phyloP scores from a whole-genome alignment of 805 yeast genomes.

The Lipomyces yamanashiensis region DNA sequence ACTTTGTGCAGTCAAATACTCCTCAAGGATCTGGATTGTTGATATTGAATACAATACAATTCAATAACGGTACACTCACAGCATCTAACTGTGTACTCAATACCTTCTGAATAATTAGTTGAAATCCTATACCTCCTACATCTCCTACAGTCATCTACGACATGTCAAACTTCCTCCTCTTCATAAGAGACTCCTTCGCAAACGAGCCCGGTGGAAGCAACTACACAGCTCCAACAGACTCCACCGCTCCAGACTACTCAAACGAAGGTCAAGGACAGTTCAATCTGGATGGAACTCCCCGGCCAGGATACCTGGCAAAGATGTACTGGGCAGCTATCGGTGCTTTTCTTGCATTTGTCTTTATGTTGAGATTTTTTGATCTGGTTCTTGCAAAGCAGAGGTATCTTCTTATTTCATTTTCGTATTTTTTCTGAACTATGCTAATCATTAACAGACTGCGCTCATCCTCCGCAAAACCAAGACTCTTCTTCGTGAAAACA shows the following conservation, averaged over 20 bases:
- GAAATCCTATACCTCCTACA: not conserved
- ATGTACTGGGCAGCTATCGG: constrained; percentile 40
- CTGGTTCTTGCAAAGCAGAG: constrained; percentile 11
- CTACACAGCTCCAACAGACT: not conserved
- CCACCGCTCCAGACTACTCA: constrained; percentile 4
- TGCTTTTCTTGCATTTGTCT: constrained; percentile 30
- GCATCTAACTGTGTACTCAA: too few species aligned
- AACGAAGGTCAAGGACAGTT: constrained; percentile 34
- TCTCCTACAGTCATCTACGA: not conserved
- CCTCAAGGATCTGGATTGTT: too few species aligned
- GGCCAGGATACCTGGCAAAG: constrained; percentile 40
- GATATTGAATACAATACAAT: too few species aligned
- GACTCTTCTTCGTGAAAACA: constrained; percentile 1
- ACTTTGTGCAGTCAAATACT: too few species aligned
- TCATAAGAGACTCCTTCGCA: constrained; percentile 12
- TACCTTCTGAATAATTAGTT: too few species aligned
- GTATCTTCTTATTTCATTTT: constrained; percentile 10
- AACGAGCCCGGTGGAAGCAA: constrained; percentile 17
- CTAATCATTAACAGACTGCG: constrained; percentile 10
- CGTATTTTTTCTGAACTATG: not conserved
- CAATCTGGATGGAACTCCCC: constrained; percentile 37
- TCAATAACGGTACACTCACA: too few species aligned
- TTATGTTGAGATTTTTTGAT: constrained; percentile 20
- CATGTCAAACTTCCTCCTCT: too few species aligned
- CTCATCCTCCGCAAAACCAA: constrained; percentile 17